A percentile compares a stretch with the other conserved stretches of the same genome.
phyloP scores from a whole-genome alignment of 495 filamentous ascomycete species.

The Xylaria telfairii region DNA sequence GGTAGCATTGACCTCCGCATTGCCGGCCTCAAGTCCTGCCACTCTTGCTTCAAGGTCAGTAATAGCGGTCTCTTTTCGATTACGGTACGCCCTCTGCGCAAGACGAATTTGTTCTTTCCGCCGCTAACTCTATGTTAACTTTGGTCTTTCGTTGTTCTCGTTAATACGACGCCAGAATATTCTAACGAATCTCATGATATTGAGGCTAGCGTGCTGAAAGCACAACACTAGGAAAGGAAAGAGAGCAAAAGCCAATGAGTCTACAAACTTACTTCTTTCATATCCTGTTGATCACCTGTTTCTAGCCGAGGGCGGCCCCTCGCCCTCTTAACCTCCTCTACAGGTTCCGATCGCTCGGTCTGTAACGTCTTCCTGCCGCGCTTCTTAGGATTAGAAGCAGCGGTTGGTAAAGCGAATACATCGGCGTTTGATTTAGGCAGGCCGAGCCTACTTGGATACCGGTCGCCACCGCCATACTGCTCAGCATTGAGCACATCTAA shows the following conservation, averaged over 20 bases:
- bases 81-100: slow-evolving; percentile 83
- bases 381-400: slow-evolving; percentile 30
- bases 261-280: slow-evolving; percentile 23
- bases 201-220: slow-evolving; percentile 57
- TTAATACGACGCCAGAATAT: slow-evolving; percentile 8
- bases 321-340: slow-evolving; percentile 57
- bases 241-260: neutral
- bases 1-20: slow-evolving; percentile 75
- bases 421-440: slow-evolving; percentile 31
- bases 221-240: neutral
- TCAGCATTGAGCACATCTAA: slow-evolving; percentile 58
- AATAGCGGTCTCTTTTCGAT: slow-evolving; percentile 83
- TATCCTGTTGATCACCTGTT: slow-evolving; percentile 62
- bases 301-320: slow-evolving; percentile 74
- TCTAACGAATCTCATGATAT: neutral
- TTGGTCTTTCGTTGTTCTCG: slow-evolving; percentile 11
- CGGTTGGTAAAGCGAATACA: slow-evolving; percentile 11
- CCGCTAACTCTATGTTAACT: slow-evolving; percentile 57
- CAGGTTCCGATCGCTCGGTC: slow-evolving; percentile 32
- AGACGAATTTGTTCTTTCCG: slow-evolving; percentile 87
- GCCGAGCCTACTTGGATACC: slow-evolving; percentile 22
- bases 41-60: slow-evolving; percentile 73
- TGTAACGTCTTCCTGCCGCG: slow-evolving; percentile 37
- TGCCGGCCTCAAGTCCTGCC: slow-evolving; percentile 65
- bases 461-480: slow-evolving; percentile 47